Evolutionary conservation across 192 early-diverging fungal species (phyloP).

Genomic region (Coemansia sp.): DNA sequence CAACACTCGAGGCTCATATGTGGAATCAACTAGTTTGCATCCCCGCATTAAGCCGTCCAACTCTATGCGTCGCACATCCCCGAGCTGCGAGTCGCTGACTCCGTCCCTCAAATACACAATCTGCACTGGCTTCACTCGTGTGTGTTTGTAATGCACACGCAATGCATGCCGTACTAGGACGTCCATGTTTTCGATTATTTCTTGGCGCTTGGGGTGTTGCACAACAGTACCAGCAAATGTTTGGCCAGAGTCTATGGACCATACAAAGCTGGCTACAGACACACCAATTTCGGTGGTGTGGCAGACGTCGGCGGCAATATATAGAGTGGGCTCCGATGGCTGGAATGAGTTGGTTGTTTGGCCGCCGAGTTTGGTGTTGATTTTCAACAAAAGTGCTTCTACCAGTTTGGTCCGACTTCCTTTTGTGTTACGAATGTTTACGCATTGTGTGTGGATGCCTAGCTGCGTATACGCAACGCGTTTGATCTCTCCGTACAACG

Average conservation of each 20-base stretch:
- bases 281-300: constrained; percentile 50
- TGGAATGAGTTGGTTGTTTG: constrained; percentile 34
- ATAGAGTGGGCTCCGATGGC: constrained; percentile 35
- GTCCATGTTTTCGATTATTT: constrained; percentile 39
- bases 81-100: constrained; percentile 35
- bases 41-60: constrained; percentile 17
- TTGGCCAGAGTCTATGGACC: constrained; percentile 24
- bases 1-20: constrained; percentile 21
- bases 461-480: constrained; percentile 49
- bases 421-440: constrained; percentile 19
- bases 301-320: constrained; percentile 61
- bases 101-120: constrained; percentile 66
- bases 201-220: constrained; percentile 39
- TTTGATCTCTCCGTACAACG: constrained; percentile 58
- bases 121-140: constrained; percentile 46
- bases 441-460: constrained; percentile 58
- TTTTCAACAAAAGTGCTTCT: constrained; percentile 51
- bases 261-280: constrained; percentile 54
- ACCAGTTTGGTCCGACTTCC: constrained; percentile 21
- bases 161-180: constrained; percentile 40
- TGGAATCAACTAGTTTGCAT: constrained; percentile 19
- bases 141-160: constrained; percentile 36
- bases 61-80: constrained; percentile 23
- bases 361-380: constrained; percentile 69
- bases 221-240: constrained; percentile 31